phyloP scores from a whole-genome alignment of 1,284 basidiomycete genomes.

The Apiotrichum laibachii region DNA sequence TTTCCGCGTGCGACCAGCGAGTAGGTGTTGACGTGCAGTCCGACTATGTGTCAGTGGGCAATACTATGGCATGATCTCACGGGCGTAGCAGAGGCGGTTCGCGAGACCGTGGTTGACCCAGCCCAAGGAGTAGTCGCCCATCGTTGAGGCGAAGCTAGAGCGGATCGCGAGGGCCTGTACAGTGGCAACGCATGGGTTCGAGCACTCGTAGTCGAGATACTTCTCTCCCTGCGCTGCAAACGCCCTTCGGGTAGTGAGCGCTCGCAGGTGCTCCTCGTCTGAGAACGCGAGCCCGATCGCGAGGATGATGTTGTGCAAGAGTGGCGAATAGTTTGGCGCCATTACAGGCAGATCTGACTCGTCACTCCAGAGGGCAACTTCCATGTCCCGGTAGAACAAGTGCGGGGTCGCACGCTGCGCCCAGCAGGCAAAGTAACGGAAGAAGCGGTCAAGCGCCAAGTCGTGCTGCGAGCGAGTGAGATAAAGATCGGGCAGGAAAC shows the following conservation, averaged over 20 bases:
- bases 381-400: constrained; percentile 26
- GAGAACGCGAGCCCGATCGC: constrained; percentile 62
- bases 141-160: constrained; percentile 60
- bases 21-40: constrained; percentile 26
- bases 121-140: constrained; percentile 31
- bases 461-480: constrained; percentile 28
- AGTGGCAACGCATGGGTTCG: constrained; percentile 59
- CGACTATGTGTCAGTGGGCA: constrained; percentile 18
- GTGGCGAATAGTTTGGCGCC: constrained; percentile 64
- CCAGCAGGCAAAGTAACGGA: constrained; percentile 31
- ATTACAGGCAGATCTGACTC: constrained; percentile 32
- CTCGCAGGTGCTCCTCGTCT: constrained; percentile 57
- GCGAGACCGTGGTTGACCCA: constrained; percentile 33
- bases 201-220: constrained; percentile 60
- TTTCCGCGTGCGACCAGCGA: constrained; percentile 23
- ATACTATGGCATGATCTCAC: constrained; percentile 19
- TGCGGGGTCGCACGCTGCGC: constrained; percentile 17
- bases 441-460: constrained; percentile 30
- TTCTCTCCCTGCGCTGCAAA: constrained; percentile 60
- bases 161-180: constrained; percentile 61
- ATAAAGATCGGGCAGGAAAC: constrained; percentile 17
- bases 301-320: constrained; percentile 67
- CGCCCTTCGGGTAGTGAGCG: constrained; percentile 54
- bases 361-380: constrained; percentile 22
- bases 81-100: constrained; percentile 22